phyloP scores from a whole-genome alignment of 1,284 basidiomycete genomes.

The Apiotrichum domesticum region DNA sequence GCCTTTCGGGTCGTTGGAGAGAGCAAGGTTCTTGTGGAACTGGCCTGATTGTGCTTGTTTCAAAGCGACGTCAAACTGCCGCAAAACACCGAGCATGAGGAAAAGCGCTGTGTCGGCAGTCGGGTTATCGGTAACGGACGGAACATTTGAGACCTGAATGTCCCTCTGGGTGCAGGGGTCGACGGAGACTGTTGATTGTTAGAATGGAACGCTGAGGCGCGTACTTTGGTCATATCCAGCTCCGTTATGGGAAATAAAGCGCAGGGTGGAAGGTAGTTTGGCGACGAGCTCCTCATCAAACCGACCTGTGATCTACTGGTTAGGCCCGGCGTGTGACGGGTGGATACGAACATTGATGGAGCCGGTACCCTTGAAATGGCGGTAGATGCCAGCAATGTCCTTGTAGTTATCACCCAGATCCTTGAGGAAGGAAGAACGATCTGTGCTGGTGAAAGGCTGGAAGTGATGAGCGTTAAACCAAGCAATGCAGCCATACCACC shows the following conservation, averaged over 20 bases:
- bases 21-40: constrained; percentile 51
- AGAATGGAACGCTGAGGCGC: not conserved
- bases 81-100: constrained; percentile 67
- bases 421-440: constrained; percentile 17
- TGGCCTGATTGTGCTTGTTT: constrained; percentile 53
- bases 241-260: constrained; percentile 25
- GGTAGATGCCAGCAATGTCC: constrained; percentile 22
- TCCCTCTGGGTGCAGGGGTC: constrained; percentile 62
- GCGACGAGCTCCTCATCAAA: constrained; percentile 23
- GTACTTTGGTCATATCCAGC: constrained; percentile 36
- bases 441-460: constrained; percentile 19
- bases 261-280: constrained; percentile 12
- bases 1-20: constrained; percentile 16
- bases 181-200: constrained; percentile 51
- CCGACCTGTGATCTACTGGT: constrained; percentile 19
- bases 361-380: constrained; percentile 28
- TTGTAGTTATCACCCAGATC: constrained; percentile 20
- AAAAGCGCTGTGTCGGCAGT: constrained; percentile 81
- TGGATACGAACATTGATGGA: constrained; percentile 21
- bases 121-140: constrained; percentile 76
- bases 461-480: too few species aligned
- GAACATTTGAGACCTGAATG: constrained; percentile 74
- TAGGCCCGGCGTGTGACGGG: not conserved
- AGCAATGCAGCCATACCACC: constrained; percentile 11
- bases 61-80: constrained; percentile 65